A percentile compares a stretch with the other conserved stretches of the same genome.
These are phyloP conservation scores for Penicillium verhagenii DNA, from an alignment of 495 filamentous ascomycete genomes.

Conservation along the genomic window DNA sequence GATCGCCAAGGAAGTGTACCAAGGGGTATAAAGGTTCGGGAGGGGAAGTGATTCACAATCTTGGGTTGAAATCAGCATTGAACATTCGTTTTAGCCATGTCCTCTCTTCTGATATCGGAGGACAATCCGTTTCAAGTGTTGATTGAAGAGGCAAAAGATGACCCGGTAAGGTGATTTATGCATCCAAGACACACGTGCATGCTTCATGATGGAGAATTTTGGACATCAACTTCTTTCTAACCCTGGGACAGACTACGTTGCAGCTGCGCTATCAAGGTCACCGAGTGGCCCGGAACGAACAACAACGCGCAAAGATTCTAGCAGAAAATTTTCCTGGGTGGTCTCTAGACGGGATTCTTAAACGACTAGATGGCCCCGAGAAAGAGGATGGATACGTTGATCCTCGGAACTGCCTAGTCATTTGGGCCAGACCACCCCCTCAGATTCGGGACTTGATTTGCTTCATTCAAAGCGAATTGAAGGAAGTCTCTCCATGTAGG, in stretches of 20 bases:
- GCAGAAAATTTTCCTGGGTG: constrained; percentile 63
- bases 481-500: constrained; percentile 62
- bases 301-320: constrained; percentile 69
- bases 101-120: constrained; percentile 5
- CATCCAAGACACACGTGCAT: too few relatives aligned
- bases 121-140: constrained; percentile 74
- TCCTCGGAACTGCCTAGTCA: constrained; percentile 72
- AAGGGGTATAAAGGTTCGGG: too few relatives aligned
- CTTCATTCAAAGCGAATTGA: constrained; percentile 61
- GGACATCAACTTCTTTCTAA: neutral
- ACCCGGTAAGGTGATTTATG: constrained; percentile 46
- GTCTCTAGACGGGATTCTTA: constrained; percentile 68
- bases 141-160: constrained; percentile 57
- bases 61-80: too few relatives aligned
- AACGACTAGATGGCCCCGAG: constrained; percentile 58
- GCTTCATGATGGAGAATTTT: neutral
- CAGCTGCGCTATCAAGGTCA: constrained; percentile 68
- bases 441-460: constrained; percentile 61
- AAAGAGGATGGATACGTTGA: constrained; percentile 67
- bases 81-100: constrained; percentile 18
- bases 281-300: constrained; percentile 65
- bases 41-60: too few relatives aligned
- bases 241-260: constrained; percentile 45
- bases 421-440: constrained; percentile 79
- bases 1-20: too few relatives aligned